A percentile compares a stretch with the other conserved stretches of the same genome.
Conservation (phyloP, 2,329 filamentous ascomycete genomes). For the Myriangium duriaei region DNA sequence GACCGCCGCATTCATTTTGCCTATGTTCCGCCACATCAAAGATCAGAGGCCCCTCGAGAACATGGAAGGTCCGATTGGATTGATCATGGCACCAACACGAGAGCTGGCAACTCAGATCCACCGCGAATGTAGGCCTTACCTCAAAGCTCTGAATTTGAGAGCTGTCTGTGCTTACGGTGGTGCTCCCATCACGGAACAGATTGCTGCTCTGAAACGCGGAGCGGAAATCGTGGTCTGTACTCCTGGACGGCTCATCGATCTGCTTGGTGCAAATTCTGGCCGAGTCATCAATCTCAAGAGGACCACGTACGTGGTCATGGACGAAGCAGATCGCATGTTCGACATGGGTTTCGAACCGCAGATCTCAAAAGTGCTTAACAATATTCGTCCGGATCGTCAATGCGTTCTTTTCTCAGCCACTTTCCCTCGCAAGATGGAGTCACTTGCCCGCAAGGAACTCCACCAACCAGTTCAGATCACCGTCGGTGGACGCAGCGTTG, state of each 20-base stretch:
- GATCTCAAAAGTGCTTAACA: slow-evolving; percentile 90
- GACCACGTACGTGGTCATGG: slow-evolving; percentile 87
- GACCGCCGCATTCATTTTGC: slow-evolving; percentile 86
- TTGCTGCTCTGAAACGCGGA: slow-evolving; percentile 88
- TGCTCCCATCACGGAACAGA: slow-evolving; percentile 92
- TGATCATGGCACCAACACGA: slow-evolving; percentile 89
- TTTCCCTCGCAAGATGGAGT: slow-evolving; percentile 87
- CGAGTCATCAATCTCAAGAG: slow-evolving; percentile 81
- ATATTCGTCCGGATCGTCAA: slow-evolving; percentile 82
- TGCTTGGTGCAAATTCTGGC: slow-evolving; percentile 86
- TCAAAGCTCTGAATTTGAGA: slow-evolving; percentile 73
- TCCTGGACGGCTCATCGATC: slow-evolving; percentile 87
- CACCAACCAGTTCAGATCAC: slow-evolving; percentile 80
- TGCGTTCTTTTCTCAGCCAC: slow-evolving; percentile 95
- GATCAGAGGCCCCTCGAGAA: slow-evolving; percentile 74
- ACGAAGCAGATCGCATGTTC: slow-evolving; percentile 99
- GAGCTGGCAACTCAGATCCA: slow-evolving; percentile 92
- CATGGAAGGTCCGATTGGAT: slow-evolving; percentile 72
- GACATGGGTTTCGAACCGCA: slow-evolving; percentile 99
- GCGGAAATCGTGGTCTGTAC: slow-evolving; percentile 93
- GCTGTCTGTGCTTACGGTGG: slow-evolving; percentile 91
- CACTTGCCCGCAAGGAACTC: slow-evolving; percentile 76
- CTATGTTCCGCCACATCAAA: slow-evolving; percentile 97
- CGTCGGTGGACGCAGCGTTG: slow-evolving; percentile 69
- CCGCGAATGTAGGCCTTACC: slow-evolving; percentile 84